phyloP scores from a whole-genome alignment of 805 yeast species.

The Lipomyces lipofer region DNA sequence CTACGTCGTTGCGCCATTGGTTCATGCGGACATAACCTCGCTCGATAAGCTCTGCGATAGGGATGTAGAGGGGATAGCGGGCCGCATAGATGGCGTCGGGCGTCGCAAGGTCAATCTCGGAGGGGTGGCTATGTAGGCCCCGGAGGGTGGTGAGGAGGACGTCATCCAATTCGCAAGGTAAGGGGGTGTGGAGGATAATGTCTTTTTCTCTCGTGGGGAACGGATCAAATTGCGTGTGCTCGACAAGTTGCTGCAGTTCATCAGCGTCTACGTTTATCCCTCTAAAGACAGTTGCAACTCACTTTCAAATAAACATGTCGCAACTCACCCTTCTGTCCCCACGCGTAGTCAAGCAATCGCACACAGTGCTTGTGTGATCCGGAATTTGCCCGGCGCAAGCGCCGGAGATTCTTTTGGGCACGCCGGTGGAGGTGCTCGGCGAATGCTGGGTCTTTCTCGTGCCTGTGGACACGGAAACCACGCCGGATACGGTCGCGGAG shows the following conservation, averaged over 20 bases:
- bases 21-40: no score
- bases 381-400: neutral
- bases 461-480: neutral
- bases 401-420: neutral
- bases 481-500: neutral
- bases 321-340: neutral
- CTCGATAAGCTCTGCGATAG: no score
- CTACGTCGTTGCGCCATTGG: no score
- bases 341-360: neutral
- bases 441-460: neutral
- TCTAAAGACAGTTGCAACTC: neutral
- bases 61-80: no score
- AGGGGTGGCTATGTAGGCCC: no score
- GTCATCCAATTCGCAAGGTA: no score
- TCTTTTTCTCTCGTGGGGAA: no score
- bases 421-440: neutral
- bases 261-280: no score
- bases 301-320: neutral
- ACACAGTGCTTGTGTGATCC: neutral
- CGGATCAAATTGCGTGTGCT: neutral
- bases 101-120: no score
- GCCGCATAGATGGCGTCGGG: no score
- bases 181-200: no score
- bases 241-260: neutral
- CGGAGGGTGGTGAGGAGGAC: no score